A percentile compares a stretch with the other conserved stretches of the same genome.
Evolutionary conservation across 83 land plant species (phyloP).

Genomic region (Larix sibirica): DNA sequence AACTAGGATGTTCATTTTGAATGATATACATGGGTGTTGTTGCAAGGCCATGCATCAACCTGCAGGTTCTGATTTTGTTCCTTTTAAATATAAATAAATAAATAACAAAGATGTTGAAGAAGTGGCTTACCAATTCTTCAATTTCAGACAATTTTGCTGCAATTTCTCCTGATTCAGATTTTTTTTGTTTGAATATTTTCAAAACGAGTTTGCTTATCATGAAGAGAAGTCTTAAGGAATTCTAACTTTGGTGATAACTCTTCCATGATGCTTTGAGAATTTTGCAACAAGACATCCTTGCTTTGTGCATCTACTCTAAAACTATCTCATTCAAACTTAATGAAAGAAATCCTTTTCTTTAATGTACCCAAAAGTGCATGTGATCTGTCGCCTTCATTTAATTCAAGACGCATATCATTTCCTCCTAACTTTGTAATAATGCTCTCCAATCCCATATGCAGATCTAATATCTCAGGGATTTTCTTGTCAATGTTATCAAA

Average conservation of each 20-base stretch:
- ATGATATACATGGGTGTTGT: too few species aligned
- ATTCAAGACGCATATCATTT: constrained; percentile 19
- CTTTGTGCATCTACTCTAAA: constrained; percentile 40
- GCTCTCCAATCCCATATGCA: constrained; percentile 32
- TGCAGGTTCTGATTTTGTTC: too few species aligned
- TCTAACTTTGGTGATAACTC: constrained; percentile 43
- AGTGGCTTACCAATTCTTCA: constrained; percentile 56
- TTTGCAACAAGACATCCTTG: constrained; percentile 34
- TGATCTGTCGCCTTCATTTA: constrained; percentile 18
- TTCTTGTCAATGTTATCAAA: constrained; percentile 23
- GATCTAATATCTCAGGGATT: constrained; percentile 25
- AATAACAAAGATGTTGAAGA: not conserved
- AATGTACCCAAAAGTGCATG: constrained; percentile 22
- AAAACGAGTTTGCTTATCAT: constrained; percentile 13
- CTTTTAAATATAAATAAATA: not conserved
- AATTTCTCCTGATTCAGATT: constrained; percentile 5
- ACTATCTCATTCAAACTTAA: constrained; percentile 36
- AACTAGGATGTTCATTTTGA: too few species aligned
- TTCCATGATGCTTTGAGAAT: constrained; percentile 41
- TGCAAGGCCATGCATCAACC: too few species aligned
- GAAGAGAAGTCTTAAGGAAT: constrained; percentile 53
- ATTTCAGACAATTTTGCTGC: constrained; percentile 64
- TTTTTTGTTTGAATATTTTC: not conserved
- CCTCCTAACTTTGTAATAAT: constrained; percentile 48
- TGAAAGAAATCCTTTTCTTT: constrained; percentile 27